phyloP scores from a whole-genome alignment of 2,329 filamentous ascomycete genomes.

The Drechslera avenae region DNA sequence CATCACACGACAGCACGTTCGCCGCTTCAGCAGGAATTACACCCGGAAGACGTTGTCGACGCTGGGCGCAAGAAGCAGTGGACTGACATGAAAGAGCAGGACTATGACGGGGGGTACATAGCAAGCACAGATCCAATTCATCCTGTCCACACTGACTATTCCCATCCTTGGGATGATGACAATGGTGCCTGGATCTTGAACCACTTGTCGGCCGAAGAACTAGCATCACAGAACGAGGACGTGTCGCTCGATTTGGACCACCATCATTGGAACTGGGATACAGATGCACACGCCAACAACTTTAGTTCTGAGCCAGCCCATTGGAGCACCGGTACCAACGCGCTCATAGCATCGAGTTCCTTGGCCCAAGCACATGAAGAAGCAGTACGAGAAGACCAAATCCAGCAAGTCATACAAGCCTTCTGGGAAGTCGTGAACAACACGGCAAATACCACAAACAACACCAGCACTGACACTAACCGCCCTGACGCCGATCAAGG shows the following conservation, averaged over 20 bases:
- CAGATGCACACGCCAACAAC: background rate
- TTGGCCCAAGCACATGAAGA: background rate
- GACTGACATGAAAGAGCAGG: constrained; percentile 8
- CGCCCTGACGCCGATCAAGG: no score
- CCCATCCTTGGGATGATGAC: constrained; percentile 13
- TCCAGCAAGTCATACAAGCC: constrained; percentile 2
- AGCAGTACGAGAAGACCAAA: background rate
- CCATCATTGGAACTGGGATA: constrained; percentile 11
- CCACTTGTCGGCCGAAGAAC: constrained; percentile 8
- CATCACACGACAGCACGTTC: constrained; percentile 10
- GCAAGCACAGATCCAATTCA: constrained; percentile 33
- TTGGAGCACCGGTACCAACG: background rate
- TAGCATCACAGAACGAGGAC: background rate
- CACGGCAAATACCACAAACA: background rate
- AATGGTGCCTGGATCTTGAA: constrained; percentile 20
- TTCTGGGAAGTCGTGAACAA: constrained; percentile 20
- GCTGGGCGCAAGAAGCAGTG: background rate
- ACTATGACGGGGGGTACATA: constrained; percentile 26
- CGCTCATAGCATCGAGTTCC: constrained; percentile 7
- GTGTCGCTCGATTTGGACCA: constrained; percentile 6
- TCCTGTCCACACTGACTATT: constrained; percentile 24
- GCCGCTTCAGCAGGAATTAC: constrained; percentile 22
- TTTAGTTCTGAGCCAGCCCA: background rate
- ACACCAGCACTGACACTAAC: background rate
- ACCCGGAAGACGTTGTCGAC: constrained; percentile 23